Base-by-base conservation (phyloP, 169 alveolate species). In the Plasmodium ovale region DNA sequence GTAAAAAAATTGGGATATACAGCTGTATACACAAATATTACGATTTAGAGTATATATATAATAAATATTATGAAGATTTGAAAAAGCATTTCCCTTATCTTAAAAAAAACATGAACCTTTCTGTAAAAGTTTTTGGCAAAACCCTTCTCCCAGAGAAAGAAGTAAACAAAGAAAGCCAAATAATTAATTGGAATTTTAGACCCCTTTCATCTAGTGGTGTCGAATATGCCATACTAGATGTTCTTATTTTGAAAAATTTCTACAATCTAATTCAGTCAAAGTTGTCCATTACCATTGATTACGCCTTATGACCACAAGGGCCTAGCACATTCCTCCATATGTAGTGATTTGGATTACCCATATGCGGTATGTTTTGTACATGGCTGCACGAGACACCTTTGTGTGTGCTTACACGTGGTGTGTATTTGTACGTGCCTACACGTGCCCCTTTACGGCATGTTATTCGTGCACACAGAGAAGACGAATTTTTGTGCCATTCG, bases 11-110 rank as follows among this genome's bases (percentile, higher is more conserved):
- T 29, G 88, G 88, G 31, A 77, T 77, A 29, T 77, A 77, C 31
- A 77, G 88, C 47, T 77, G 88, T 53, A 77, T 77, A 60, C 88
- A 77, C 56, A 77, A 77, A 54, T 77, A 77, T 39, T 77, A 77
- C 37, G 70, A 77, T 68, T 77, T 77, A 68, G 74, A 77, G 53
- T 33, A 21, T 47, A 77, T 77, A 60, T 77, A 62, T 37, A 37
- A 21, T 35, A 77, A 77, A 77, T 77, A 77, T 60, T 77, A 77
- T 77, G 88, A 77, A 27, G 49, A 77, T 23, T 54, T 77, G 19
- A 77, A 77, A 51, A 54, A 10, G 14, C 9, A 29, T 23, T 77
- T 77, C 62, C 88, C 88, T 9, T 37, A 44, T 37, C 77, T 77
- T 25, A 65, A 68, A 77, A 77, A 62, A 37, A 77, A 77, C 37